Conservation (phyloP, 2,329 filamentous ascomycete species). For the Penicillium sp. region DNA sequence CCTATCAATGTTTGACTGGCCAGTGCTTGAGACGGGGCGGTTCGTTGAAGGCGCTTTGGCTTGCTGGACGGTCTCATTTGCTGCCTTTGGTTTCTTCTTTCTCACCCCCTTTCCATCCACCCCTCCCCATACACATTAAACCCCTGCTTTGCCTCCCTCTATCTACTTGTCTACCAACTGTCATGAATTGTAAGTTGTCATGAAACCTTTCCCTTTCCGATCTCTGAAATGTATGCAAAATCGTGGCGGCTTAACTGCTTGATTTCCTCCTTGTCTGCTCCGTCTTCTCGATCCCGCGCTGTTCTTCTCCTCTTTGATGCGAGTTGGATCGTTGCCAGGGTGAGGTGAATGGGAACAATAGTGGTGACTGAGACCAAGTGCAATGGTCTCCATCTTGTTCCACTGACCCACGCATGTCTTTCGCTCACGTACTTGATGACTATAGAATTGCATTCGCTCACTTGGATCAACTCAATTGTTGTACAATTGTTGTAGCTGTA, state of each 20-base stretch:
- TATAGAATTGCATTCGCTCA: conserved; percentile 1
- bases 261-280: conserved; percentile 7
- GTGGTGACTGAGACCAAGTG: too few relatives aligned
- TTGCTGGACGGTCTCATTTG: background rate
- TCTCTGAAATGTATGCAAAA: conserved; percentile 19
- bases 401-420: background rate
- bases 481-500: background rate
- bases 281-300: background rate
- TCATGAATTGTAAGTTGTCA: conserved; percentile 19
- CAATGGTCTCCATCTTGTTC: too few relatives aligned
- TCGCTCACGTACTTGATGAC: background rate
- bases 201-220: conserved; percentile 21
- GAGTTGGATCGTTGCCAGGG: too few relatives aligned
- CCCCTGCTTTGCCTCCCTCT: background rate
- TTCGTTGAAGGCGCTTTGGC: conserved; percentile 4
- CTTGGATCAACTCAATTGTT: background rate
- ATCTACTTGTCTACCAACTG: conserved; percentile 2
- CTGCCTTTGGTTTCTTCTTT: background rate
- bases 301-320: too few relatives aligned
- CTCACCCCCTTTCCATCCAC: background rate
- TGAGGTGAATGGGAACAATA: too few relatives aligned
- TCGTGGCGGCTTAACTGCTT: conserved; percentile 16
- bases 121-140: background rate
- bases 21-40: conserved; percentile 11
- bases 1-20: background rate